These are phyloP conservation scores for Pleoardoris graminearum DNA, from an alignment of 2,329 filamentous ascomycete species.

Conservation along the genomic window DNA sequence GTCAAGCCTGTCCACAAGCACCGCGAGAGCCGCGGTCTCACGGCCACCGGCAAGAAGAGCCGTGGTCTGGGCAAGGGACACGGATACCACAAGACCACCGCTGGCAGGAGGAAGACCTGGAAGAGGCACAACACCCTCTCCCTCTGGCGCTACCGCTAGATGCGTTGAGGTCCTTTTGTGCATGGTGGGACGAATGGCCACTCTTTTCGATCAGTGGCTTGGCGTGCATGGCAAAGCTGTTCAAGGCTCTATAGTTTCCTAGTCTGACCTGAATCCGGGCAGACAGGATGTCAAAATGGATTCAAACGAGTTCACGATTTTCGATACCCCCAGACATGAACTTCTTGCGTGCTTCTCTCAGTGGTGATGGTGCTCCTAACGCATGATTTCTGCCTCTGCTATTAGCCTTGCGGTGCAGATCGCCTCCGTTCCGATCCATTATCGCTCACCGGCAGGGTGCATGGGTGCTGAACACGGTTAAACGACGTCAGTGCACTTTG, in stretches of 20 bases:
- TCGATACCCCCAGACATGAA: constrained; percentile 11
- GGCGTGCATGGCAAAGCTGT: constrained; percentile 42
- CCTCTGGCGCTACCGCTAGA: constrained; percentile 95
- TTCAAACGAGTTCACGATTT: constrained; percentile 37
- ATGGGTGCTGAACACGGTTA: constrained; percentile 4
- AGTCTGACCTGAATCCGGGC: constrained; percentile 23
- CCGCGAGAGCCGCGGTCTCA: constrained; percentile 96
- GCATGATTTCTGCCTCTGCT: neutral
- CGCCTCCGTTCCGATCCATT: neutral
- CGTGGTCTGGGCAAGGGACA: constrained; percentile 99
- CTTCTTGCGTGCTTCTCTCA: neutral
- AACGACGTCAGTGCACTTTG: constrained; percentile 11
- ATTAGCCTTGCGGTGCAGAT: neutral
- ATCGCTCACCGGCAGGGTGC: constrained; percentile 9
- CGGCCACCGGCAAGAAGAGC: constrained; percentile 98
- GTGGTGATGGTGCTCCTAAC: neutral
- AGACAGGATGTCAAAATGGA: constrained; percentile 35
- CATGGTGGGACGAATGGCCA: constrained; percentile 37
- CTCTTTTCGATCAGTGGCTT: constrained; percentile 37
- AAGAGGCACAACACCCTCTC: constrained; percentile 99
- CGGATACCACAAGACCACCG: constrained; percentile 97
- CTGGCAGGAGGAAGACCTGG: constrained; percentile 99
- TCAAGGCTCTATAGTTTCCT: constrained; percentile 38
- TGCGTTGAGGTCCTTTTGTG: constrained; percentile 34
- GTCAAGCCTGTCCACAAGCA: constrained; percentile 99